Conservation (phyloP, 2,329 filamentous ascomycete genomes). For the Alternaria consortialis region DNA sequence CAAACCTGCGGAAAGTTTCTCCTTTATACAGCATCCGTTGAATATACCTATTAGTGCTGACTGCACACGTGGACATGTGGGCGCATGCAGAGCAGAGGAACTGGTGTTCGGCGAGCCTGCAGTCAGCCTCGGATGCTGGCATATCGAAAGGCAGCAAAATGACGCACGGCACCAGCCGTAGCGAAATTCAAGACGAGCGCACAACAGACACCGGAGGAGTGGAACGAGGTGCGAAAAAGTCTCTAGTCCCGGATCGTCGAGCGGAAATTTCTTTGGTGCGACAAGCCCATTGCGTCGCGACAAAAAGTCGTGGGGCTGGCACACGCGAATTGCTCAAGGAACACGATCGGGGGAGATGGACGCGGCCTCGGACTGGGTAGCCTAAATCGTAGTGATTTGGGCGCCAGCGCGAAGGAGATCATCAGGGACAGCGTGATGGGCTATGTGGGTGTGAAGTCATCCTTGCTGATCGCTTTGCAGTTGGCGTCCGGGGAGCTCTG, state of each 20-base stretch:
- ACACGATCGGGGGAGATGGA: constrained; percentile 3
- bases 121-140: constrained; percentile 10
- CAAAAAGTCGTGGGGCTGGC: constrained; percentile 15
- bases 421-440: constrained; percentile 25
- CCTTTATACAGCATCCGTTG: not conserved
- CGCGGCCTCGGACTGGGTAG: constrained; percentile 10
- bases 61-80: constrained; percentile 1
- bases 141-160: constrained; percentile 17
- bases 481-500: constrained; percentile 21
- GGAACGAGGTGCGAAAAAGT: constrained; percentile 20
- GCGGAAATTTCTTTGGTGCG: constrained; percentile 25
- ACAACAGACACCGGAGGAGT: constrained; percentile 27
- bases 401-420: constrained; percentile 27
- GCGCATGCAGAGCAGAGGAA: not conserved
- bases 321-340: constrained; percentile 14
- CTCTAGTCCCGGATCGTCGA: constrained; percentile 23
- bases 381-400: constrained; percentile 20
- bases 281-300: constrained; percentile 27
- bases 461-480: constrained; percentile 33
- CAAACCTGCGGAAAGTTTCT: constrained; percentile 1
- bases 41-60: not conserved
- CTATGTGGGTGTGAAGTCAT: constrained; percentile 24
- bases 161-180: constrained; percentile 7
- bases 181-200: constrained; percentile 16
- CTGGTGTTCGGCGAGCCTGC: constrained; percentile 5